These are phyloP conservation scores for Nakaseomyces delphensis DNA, from an alignment of 1,139 yeast genomes.

Conservation along the genomic window DNA sequence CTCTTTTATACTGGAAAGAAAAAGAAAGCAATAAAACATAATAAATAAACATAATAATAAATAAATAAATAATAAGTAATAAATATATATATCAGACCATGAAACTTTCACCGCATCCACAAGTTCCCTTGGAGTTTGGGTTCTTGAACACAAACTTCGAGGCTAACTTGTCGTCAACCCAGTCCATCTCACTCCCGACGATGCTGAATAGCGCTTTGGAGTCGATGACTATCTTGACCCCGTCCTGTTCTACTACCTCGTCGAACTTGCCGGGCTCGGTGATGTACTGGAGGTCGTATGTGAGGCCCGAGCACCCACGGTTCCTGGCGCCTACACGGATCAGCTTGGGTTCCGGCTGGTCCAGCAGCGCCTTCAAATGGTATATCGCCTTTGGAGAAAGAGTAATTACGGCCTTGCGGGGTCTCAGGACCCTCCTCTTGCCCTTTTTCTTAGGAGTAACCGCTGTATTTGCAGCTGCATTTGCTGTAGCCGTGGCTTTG, in stretches of 20 bases:
- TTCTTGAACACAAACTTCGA: conserved; percentile 85
- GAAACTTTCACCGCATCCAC: conserved; percentile 98
- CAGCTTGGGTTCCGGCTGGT: conserved; percentile 79
- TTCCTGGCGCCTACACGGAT: conserved; percentile 91
- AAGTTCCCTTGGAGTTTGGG: conserved; percentile 94
- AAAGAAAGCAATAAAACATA: too few species aligned
- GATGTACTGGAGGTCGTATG: conserved; percentile 86
- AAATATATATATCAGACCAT: conserved; percentile 53
- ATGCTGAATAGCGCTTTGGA: conserved; percentile 92
- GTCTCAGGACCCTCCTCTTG: conserved; percentile 51
- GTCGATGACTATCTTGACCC: conserved; percentile 84
- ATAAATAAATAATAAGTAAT: neutral
- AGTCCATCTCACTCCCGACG: conserved; percentile 97
- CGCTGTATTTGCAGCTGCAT: too few species aligned
- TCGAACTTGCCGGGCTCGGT: conserved; percentile 86
- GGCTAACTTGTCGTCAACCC: conserved; percentile 87
- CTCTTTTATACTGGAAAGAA: too few species aligned
- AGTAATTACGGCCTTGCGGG: conserved; percentile 82
- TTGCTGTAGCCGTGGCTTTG: too few species aligned
- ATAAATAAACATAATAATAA: neutral
- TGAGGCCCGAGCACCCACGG: conserved; percentile 92
- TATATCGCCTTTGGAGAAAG: conserved; percentile 63
- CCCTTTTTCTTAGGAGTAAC: conserved; percentile 37
- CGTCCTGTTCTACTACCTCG: conserved; percentile 86
- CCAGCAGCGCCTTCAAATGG: conserved; percentile 58